These are phyloP conservation scores for Niveomyces coronatus DNA, from an alignment of 2,329 filamentous ascomycete genomes.

Conservation along the genomic window DNA sequence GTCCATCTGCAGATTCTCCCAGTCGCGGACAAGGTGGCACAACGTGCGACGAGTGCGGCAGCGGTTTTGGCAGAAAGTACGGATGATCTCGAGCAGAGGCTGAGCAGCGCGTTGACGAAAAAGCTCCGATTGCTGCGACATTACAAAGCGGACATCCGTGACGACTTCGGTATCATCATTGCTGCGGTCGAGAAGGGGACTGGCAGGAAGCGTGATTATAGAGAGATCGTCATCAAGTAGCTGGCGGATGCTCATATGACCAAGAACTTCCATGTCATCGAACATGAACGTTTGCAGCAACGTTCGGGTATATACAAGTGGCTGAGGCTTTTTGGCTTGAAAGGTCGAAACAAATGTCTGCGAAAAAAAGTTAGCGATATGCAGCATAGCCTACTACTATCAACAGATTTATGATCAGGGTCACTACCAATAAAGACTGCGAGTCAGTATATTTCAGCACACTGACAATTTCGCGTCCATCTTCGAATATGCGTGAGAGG, in stretches of 20 bases:
- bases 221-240: slow-evolving; percentile 76
- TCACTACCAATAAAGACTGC: slow-evolving; percentile 56
- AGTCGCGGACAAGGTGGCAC: slow-evolving; percentile 71
- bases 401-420: neutral
- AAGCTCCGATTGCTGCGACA: slow-evolving; percentile 63
- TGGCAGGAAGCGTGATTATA: slow-evolving; percentile 62
- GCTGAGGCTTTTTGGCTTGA: slow-evolving; percentile 69
- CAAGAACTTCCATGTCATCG: slow-evolving; percentile 58
- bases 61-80: slow-evolving; percentile 79
- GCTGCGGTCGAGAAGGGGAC: slow-evolving; percentile 56
- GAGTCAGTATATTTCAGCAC: slow-evolving; percentile 59
- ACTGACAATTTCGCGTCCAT: slow-evolving; percentile 58
- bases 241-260: slow-evolving; percentile 57
- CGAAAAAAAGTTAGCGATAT: neutral
- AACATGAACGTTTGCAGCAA: slow-evolving; percentile 69
- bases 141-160: slow-evolving; percentile 61
- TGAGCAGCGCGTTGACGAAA: slow-evolving; percentile 52
- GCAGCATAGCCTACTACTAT: too few species aligned
- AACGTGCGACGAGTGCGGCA: slow-evolving; percentile 85
- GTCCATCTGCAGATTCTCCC: slow-evolving; percentile 75
- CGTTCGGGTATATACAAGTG: slow-evolving; percentile 73
- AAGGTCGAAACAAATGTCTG: slow-evolving; percentile 67
- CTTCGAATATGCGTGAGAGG: slow-evolving; percentile 59
- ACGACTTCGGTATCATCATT: slow-evolving; percentile 71
- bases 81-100: slow-evolving; percentile 73